Conservation (phyloP, 371 early-diverging fungal genomes). For the Choanephora cucurbitarum region DNA sequence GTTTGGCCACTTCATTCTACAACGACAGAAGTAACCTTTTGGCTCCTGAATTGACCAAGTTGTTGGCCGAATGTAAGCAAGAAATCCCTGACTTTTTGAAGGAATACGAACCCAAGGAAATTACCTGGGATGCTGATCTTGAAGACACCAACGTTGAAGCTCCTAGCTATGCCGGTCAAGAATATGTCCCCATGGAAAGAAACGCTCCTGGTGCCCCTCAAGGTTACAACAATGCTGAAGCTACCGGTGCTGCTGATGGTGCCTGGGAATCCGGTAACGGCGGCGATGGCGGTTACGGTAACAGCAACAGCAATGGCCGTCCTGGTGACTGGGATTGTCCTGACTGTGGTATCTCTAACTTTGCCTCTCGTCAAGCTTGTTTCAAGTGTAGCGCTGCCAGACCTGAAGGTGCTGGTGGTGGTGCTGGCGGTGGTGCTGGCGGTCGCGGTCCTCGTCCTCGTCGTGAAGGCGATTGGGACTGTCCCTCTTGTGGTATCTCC, state of each 20-base stretch:
- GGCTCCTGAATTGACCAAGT: slow-evolving; percentile 68
- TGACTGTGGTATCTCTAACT: slow-evolving; percentile 40
- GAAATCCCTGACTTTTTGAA: slow-evolving; percentile 79
- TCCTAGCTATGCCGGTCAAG: slow-evolving; percentile 52
- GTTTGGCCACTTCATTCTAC: slow-evolving; percentile 78
- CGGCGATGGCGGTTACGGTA: slow-evolving; percentile 10
- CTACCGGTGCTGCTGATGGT: slow-evolving; percentile 35
- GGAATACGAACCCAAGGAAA: slow-evolving; percentile 34
- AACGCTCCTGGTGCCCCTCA: slow-evolving; percentile 37
- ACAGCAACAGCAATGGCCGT: slow-evolving; percentile 18
- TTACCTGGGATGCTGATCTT: slow-evolving; percentile 49
- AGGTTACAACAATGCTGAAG: slow-evolving; percentile 33
- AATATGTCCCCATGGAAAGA: slow-evolving; percentile 44
- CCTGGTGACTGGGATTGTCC: slow-evolving; percentile 56
- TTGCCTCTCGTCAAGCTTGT: slow-evolving; percentile 61
- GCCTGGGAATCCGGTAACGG: slow-evolving; percentile 24
- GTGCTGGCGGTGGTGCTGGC: slow-evolving; percentile 36
- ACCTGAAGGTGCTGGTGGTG: slow-evolving; percentile 57
- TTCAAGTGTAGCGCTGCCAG: slow-evolving; percentile 64
- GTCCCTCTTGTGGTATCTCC: slow-evolving; percentile 52
- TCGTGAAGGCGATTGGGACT: slow-evolving; percentile 73
- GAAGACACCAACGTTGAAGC: slow-evolving; percentile 45
- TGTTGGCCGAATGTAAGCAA: slow-evolving; percentile 79
- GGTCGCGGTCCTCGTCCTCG: slow-evolving; percentile 48
- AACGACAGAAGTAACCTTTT: slow-evolving; percentile 50